phyloP scores from a whole-genome alignment of 305 asterid genomes.

The Caryopteris hybrid region DNA sequence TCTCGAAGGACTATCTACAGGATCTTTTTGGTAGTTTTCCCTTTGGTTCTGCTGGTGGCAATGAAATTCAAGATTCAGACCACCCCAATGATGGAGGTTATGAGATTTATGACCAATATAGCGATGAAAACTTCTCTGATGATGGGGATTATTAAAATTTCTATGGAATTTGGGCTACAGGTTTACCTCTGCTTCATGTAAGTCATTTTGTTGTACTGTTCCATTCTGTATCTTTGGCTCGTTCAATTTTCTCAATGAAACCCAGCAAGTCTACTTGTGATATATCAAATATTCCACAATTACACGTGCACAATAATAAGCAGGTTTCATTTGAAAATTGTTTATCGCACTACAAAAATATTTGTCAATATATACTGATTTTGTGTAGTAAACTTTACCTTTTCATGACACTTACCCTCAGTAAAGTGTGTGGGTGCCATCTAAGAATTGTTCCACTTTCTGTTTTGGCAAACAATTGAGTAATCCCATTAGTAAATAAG shows the following conservation, averaged over 20 bases:
- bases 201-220: background rate
- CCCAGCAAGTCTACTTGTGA: background rate
- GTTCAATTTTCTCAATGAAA: background rate
- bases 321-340: background rate
- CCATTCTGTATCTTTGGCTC: background rate
- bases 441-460: background rate
- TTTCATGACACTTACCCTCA: background rate
- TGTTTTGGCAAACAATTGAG: background rate
- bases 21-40: conserved; percentile 85
- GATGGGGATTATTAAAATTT: conserved; percentile 46
- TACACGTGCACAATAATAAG: background rate
- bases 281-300: background rate
- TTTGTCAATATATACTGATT: background rate
- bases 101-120: conserved; percentile 70
- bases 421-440: background rate
- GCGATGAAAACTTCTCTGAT: conserved; percentile 55
- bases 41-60: conserved; percentile 34
- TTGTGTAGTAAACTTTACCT: background rate
- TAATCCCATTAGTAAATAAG: too few species aligned
- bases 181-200: conserved; percentile 7
- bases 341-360: background rate
- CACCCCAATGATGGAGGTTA: conserved; percentile 57
- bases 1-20: conserved; percentile 73
- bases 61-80: conserved; percentile 38
- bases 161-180: background rate